phyloP scores from a whole-genome alignment of 2,329 filamentous ascomycete species.

The Tolypocladium amazonense region DNA sequence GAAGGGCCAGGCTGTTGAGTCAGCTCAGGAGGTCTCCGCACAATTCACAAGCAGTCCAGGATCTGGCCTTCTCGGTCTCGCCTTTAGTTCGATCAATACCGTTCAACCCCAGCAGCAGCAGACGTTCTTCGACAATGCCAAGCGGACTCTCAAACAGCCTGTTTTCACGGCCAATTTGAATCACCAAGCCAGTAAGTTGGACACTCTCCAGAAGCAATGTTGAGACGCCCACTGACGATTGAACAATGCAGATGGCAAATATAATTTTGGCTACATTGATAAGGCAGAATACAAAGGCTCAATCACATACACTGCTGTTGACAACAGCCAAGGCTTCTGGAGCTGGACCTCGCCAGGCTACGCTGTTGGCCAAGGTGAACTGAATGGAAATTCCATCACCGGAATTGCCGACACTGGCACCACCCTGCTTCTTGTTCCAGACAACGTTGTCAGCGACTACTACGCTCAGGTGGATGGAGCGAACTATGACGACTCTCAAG shows the following conservation, averaged over 20 bases:
- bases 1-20: constrained; percentile 29
- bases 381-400: constrained; percentile 16
- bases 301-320: constrained; percentile 51
- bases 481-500: constrained; percentile 19
- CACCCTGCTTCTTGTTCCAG: constrained; percentile 49
- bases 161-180: constrained; percentile 63
- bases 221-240: not conserved
- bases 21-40: constrained; percentile 27
- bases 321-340: constrained; percentile 58
- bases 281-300: constrained; percentile 48
- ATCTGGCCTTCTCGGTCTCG: constrained; percentile 33
- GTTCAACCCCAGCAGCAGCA: constrained; percentile 27
- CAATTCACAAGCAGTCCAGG: constrained; percentile 29
- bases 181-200: constrained; percentile 23
- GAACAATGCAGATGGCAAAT: constrained; percentile 39
- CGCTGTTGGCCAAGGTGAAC: constrained; percentile 6
- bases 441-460: constrained; percentile 36
- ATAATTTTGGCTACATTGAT: constrained; percentile 67
- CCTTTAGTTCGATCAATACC: constrained; percentile 30
- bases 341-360: constrained; percentile 12
- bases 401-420: constrained; percentile 50
- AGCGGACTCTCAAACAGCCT: constrained; percentile 5
- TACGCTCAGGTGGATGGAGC: constrained; percentile 29
- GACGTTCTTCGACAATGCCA: constrained; percentile 29
- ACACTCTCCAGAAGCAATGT: not conserved